Conservation (phyloP, 768 basidiomycete genomes). For the Xanthoconium stramineum region DNA sequence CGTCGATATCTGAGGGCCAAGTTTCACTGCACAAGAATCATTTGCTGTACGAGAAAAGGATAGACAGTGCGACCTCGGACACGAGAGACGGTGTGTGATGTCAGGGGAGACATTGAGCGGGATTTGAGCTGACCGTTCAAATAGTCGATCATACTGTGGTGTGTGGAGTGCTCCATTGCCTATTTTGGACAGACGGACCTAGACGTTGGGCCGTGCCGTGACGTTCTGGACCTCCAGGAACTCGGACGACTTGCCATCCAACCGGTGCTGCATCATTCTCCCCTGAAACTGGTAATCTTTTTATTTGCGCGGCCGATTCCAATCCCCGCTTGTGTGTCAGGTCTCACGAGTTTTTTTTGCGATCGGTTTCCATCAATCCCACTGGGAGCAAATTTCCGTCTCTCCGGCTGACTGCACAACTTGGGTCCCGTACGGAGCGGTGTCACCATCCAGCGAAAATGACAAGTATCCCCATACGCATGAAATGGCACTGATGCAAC, state of each 20-base stretch:
- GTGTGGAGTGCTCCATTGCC: slow-evolving; percentile 20
- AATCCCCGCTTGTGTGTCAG: background rate
- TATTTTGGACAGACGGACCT: slow-evolving; percentile 22
- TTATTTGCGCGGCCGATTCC: background rate
- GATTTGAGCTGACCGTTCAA: slow-evolving; percentile 16
- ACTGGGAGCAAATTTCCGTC: no score
- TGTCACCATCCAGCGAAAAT: no score
- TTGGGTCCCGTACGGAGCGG: no score
- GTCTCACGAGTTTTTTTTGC: background rate
- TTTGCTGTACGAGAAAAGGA: background rate
- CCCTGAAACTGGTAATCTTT: background rate
- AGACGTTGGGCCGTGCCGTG: slow-evolving; percentile 11
- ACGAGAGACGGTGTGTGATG: slow-evolving; percentile 1
- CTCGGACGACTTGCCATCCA: background rate
- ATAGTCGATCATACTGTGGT: slow-evolving; percentile 27
- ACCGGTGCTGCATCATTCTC: background rate
- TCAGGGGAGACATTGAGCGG: slow-evolving; percentile 12
- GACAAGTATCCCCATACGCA: no score
- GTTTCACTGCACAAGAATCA: slow-evolving; percentile 5
- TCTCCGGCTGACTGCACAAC: no score
- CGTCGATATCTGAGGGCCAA: background rate
- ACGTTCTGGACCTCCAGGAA: slow-evolving; percentile 20
- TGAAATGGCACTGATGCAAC: no score
- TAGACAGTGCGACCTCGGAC: background rate
- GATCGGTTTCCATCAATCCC: background rate